Evolutionary conservation across 257 asterid genomes (phyloP), one percentile per base, ranked within the genome.

Genomic region (Solanum corneliomulleri): DNA sequence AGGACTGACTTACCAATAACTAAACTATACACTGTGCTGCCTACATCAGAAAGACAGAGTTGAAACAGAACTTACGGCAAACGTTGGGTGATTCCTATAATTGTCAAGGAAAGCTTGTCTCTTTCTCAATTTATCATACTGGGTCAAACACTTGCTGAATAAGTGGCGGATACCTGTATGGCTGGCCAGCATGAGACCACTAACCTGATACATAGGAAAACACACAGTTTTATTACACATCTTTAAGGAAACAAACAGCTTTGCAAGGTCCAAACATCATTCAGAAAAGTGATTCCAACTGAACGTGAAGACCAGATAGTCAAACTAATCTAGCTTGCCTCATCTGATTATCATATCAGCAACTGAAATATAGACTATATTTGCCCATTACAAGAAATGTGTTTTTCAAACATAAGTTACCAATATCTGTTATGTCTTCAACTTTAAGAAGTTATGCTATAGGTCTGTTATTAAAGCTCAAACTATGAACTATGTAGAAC

Each of bases 151-250:
- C 92, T 96, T 96, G 89, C 98, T 91, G 90, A 97, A 97, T 92
- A 97, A 93, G 91, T 97, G 99, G 77, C 99, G 99, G 89, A 97
- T 96, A 84, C 99, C 98, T 89, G 99, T 97, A 89, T 97, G 98
- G 90, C 99, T 97, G 85, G 99, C 99, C 81, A 97, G 93, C 99
- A 97, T 97, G 89, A 97, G 96, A 82, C 99, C 99, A 85, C 98
- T 97, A 85, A 97, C 99, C 99, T 97, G 87, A 88, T 2, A 90
- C 77, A 80, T 60, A 25, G 33, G 86, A 39, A 88, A 91, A 49
- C 72, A 76, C 8, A 82, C n/a, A 33, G 35, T n/a, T 71, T 6
- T 74, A 74, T 74, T n/a, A 86, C 14, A 74, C 14, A 33, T 86
- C 75, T 31, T 76, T 66, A 10, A 8, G 45, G 31, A 31, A 64